phyloP scores from a whole-genome alignment of 192 early-diverging fungal genomes.

The Podila horticola region DNA sequence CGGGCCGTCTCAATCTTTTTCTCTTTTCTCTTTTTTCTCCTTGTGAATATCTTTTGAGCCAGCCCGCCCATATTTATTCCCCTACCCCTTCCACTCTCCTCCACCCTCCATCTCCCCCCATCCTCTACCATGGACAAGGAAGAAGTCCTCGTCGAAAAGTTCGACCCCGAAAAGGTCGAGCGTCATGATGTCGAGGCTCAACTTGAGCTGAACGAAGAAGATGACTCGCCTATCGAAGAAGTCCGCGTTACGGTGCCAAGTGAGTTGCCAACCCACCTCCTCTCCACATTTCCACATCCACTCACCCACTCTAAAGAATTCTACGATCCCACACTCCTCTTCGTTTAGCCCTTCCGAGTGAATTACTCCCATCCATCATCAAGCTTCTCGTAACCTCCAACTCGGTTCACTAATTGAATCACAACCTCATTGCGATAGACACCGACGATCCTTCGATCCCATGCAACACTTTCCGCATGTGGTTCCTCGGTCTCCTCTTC shows the following conservation, averaged over 20 bases:
- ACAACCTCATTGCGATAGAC: constrained; percentile 7
- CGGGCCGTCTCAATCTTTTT: too few relatives aligned
- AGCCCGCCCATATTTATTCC: not conserved
- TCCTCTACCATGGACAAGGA: constrained; percentile 2
- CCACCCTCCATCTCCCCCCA: not conserved
- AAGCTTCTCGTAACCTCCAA: too few relatives aligned
- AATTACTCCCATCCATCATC: too few relatives aligned
- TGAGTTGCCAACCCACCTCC: not conserved
- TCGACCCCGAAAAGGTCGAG: constrained; percentile 6
- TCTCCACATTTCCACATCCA: not conserved
- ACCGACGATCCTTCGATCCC: constrained; percentile 7
- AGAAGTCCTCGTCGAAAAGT: not conserved
- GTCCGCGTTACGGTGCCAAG: constrained; percentile 35
- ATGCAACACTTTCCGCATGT: too few relatives aligned
- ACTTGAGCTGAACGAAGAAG: constrained; percentile 18
- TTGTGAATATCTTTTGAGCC: not conserved
- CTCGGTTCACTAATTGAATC: not conserved
- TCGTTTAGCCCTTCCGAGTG: too few relatives aligned
- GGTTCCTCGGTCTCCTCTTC: too few relatives aligned
- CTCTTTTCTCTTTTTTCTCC: not conserved
- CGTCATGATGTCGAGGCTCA: not conserved
- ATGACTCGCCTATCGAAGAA: constrained; percentile 48
- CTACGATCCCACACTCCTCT: not conserved
- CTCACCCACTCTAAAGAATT: not conserved
- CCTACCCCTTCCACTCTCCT: not conserved